Evolutionary conservation across 164 flowering plant species (phyloP).

Genomic region (Litsea cubeba): DNA sequence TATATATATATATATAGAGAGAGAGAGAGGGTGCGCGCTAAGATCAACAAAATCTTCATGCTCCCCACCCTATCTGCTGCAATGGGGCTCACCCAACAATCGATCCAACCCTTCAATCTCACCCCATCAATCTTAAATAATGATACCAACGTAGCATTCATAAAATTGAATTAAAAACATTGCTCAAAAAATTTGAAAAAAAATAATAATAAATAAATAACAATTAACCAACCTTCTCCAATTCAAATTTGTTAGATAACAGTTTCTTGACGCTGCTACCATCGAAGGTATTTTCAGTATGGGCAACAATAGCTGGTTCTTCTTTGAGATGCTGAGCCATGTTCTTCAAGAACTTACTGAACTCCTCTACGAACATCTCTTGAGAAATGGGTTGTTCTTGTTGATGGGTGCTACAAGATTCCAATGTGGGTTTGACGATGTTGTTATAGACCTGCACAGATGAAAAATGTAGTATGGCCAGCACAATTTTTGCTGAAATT

Average conservation of each 20-base stretch:
- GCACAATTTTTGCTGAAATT: not conserved
- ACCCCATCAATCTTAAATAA: too few relatives aligned
- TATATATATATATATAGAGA: too few relatives aligned
- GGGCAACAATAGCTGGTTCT: constrained; percentile 91
- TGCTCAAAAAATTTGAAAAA: too few relatives aligned
- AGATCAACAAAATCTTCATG: too few relatives aligned
- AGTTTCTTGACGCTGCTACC: constrained; percentile 77
- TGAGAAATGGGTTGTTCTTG: constrained; percentile 37
- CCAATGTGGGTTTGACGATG: constrained; percentile 67
- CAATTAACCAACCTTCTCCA: constrained; percentile 60
- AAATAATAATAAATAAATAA: too few relatives aligned
- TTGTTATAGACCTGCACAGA: constrained; percentile 58
- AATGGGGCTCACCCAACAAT: too few relatives aligned
- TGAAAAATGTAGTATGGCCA: not conserved
- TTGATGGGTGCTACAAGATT: constrained; percentile 17
- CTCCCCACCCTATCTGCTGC: too few relatives aligned
- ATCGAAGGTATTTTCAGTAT: constrained; percentile 77
- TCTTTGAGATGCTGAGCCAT: constrained; percentile 58
- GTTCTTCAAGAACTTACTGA: constrained; percentile 42
- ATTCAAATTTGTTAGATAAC: constrained; percentile 71
- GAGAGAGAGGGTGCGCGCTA: too few relatives aligned
- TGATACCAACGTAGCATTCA: too few relatives aligned
- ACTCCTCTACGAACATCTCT: constrained; percentile 55
- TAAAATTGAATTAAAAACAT: too few relatives aligned
- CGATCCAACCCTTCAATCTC: too few relatives aligned